Conservation (phyloP, 768 basidiomycete species). For the Arthromyces matolae region DNA sequence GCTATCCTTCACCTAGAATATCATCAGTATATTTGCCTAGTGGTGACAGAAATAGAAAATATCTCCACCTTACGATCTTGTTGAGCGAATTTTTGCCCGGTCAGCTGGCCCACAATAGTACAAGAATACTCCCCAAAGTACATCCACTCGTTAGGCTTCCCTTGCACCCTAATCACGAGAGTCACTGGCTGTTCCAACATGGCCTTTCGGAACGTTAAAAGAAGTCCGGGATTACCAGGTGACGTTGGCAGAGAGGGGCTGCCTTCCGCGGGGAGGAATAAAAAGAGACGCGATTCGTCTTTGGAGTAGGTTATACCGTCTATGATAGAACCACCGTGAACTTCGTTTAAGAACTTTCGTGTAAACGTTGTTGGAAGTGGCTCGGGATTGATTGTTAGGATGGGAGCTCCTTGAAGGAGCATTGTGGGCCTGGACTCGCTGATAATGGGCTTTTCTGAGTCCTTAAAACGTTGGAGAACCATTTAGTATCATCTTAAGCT, state of each 20-base stretch:
- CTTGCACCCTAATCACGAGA: constrained; percentile 14
- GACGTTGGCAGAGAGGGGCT: constrained; percentile 20
- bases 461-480: too few relatives aligned
- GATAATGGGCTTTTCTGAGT: too few relatives aligned
- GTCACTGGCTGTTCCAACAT: constrained; percentile 17
- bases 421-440: too few relatives aligned
- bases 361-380: neutral
- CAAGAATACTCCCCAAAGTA: constrained; percentile 26
- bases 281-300: constrained; percentile 2
- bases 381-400: constrained; percentile 2
- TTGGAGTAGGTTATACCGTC: neutral
- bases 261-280: constrained; percentile 18
- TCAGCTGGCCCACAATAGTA: constrained; percentile 18
- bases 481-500: too few relatives aligned
- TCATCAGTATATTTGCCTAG: neutral
- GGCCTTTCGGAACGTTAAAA: constrained; percentile 20
- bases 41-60: neutral
- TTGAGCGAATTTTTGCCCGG: constrained; percentile 13
- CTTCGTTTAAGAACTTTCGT: constrained; percentile 2
- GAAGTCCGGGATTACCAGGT: constrained; percentile 23
- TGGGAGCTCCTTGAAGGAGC: neutral
- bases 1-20: constrained; percentile 12
- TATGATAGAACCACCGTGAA: neutral
- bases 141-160: constrained; percentile 14
- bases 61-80: constrained; percentile 14